These are phyloP conservation scores for Aureobasidium sp. DNA, from an alignment of 2,329 filamentous ascomycete species.

Conservation along the genomic window DNA sequence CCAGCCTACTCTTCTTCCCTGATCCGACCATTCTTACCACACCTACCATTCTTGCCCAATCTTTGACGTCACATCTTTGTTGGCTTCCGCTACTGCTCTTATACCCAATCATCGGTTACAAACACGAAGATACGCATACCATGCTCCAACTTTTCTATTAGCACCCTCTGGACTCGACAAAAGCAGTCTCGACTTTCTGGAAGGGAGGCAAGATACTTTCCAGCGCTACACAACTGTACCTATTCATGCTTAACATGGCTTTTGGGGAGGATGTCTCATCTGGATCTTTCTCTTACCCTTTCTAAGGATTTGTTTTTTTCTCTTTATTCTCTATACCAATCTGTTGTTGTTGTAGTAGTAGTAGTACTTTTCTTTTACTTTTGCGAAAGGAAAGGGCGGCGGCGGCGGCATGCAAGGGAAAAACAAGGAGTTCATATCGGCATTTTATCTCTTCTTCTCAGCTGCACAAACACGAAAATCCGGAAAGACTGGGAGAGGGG, in stretches of 20 bases:
- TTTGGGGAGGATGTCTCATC: neutral
- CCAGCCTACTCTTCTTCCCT: constrained; percentile 11
- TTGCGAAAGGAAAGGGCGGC: constrained; percentile 1
- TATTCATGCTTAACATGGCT: neutral
- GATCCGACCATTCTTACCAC: neutral
- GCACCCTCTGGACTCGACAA: neutral
- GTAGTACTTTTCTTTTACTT: neutral
- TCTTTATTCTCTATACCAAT: constrained; percentile 8
- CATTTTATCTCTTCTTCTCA: neutral
- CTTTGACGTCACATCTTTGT: constrained; percentile 3
- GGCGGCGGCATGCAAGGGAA: neutral
- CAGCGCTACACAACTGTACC: neutral
- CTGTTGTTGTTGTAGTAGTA: constrained; percentile 5
- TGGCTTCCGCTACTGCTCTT: neutral
- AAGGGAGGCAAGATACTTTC: neutral
- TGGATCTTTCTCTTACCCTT: neutral
- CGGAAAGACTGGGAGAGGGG: neutral
- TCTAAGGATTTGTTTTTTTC: constrained; percentile 1
- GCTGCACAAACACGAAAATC: neutral
- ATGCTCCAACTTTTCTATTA: neutral
- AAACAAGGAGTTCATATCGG: neutral
- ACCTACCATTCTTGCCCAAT: constrained; percentile 9
- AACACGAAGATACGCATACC: neutral
- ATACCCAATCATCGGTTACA: neutral
- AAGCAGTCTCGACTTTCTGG: neutral